phyloP scores from a whole-genome alignment of 2,329 filamentous ascomycete genomes.

The Colletotrichum tanaceti region DNA sequence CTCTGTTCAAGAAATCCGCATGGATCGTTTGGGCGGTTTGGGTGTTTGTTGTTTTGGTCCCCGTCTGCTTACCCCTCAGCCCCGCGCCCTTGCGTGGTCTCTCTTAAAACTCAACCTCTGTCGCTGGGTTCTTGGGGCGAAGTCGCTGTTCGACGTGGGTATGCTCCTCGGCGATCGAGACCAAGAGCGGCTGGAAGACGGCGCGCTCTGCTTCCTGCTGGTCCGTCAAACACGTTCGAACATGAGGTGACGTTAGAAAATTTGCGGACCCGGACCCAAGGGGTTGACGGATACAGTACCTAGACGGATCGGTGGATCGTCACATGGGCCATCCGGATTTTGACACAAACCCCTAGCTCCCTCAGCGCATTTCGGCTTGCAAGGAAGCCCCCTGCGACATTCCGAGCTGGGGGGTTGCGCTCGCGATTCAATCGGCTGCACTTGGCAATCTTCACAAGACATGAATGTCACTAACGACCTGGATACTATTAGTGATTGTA shows the following conservation, averaged over 20 bases:
- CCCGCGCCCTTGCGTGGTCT: background rate
- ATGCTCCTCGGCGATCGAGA: background rate
- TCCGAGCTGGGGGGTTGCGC: background rate
- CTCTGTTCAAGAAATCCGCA: background rate
- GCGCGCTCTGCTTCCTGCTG: background rate
- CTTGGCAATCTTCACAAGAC: background rate
- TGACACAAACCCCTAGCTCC: background rate
- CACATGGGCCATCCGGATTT: slow-evolving; percentile 3
- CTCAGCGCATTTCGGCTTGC: background rate
- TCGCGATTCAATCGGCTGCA: background rate
- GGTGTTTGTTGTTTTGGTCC: background rate
- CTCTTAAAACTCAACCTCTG: background rate
- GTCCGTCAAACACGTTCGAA: background rate
- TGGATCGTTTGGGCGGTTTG: background rate
- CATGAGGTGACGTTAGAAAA: slow-evolving; percentile 7
- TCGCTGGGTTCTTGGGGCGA: background rate
- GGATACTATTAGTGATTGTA: background rate
- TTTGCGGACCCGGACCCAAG: background rate
- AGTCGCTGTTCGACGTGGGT: background rate
- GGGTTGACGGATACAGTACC: background rate
- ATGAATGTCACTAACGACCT: background rate
- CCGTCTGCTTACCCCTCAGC: background rate
- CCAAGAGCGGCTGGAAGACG: background rate
- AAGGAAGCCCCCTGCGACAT: background rate
- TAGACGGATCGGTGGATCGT: slow-evolving; percentile 11